These are phyloP conservation scores for Aspergillus piperis DNA, from an alignment of 2,329 filamentous ascomycete genomes.

Conservation along the genomic window DNA sequence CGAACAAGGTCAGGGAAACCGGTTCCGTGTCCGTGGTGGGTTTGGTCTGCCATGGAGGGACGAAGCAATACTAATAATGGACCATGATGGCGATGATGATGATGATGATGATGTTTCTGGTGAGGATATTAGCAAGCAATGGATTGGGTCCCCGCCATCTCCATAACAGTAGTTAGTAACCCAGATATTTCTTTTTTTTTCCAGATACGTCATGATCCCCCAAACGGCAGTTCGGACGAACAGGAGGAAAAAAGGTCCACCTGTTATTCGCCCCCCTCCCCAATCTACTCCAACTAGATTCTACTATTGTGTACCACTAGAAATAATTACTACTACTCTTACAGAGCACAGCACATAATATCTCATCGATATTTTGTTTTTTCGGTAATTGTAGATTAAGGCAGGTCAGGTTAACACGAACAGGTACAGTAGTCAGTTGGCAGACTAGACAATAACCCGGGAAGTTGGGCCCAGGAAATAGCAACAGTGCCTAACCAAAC, in stretches of 20 bases:
- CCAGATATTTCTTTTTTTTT: too few relatives aligned
- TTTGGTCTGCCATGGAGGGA: background rate
- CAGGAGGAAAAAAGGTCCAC: too few relatives aligned
- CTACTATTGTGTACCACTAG: background rate
- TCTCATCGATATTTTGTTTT: background rate
- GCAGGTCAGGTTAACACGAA: background rate
- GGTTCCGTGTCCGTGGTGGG: background rate
- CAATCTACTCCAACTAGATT: too few relatives aligned
- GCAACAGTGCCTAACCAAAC: background rate
- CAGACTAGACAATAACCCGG: background rate
- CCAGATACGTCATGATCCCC: background rate
- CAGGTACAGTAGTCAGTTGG: background rate
- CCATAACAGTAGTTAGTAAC: background rate
- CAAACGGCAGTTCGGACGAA: background rate
- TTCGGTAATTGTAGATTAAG: background rate
- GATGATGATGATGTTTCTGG: background rate
- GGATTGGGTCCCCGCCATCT: background rate
- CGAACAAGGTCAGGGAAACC: constrained; percentile 1
- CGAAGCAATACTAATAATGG: background rate
- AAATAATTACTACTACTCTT: background rate
- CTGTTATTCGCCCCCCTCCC: background rate
- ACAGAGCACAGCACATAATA: background rate
- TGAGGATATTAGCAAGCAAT: background rate
- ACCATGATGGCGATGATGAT: background rate
- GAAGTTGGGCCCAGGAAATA: background rate